Base-by-base conservation (phyloP, 75 land plant genomes). In the Pinus albicaulis region DNA sequence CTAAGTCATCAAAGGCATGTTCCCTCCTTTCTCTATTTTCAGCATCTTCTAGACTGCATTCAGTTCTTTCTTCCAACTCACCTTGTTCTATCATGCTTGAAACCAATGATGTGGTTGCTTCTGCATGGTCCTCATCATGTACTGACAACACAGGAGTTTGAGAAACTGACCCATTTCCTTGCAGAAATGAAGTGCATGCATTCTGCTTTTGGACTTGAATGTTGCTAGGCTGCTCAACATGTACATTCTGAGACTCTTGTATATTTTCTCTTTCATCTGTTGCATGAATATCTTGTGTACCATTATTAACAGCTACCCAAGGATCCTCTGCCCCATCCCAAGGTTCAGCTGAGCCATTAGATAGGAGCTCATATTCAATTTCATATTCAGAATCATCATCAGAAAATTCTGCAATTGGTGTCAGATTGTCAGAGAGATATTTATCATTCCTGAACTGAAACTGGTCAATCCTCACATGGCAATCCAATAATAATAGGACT, bases 271-370 rank as follows among this genome's bases (percentile, higher is more conserved):
- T 41, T 31, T 62, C 53, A 11, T 59, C 41, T n/a, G 52, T 22
- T 26, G 64, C 48, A 76, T 48, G 70, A 36, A 48, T 73, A 7
- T 55, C 20, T 12, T 52, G 8, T 26, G 34, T 55, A 16, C 26
- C 71, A 64, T 60, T 41, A n/a, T 44, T 53, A 16, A 68, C 71
- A 53, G 71, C 76, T 66, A 73, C 79, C 87, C 86, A 71, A 57
- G 74, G 78, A 23, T 86, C 88, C 31, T 82, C 85, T 59, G 73
- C 61, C 44, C 83, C 94, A 83, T 87, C 91, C 92, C 90, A 89
- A n/a, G 89, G 89, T 68, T 97, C 93, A 76, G 84, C 93, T 14
- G 95, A 92, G 60, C 91, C 98, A 36, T 75, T 85, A n/a, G 99
- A 94, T 53, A 94, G 78, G 61, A 86, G 75, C 78, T 94, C 98